Base-by-base conservation (phyloP, 805 yeast species). In the Myxozyma vanderwaltii region DNA sequence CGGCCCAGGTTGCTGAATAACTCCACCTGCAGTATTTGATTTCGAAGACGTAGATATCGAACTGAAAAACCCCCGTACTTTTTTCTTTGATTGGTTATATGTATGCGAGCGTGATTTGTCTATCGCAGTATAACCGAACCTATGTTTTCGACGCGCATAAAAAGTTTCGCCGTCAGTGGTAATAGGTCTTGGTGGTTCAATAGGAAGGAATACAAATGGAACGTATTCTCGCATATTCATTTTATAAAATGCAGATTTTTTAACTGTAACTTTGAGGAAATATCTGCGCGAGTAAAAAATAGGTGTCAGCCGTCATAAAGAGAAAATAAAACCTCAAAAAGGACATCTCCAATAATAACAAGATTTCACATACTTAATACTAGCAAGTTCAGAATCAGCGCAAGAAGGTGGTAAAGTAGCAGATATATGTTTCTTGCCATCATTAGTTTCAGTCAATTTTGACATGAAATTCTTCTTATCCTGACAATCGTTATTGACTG, bases 241-340 rank as follows among this genome's bases (percentile, higher is more conserved):
- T 55, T 79, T 78, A 56, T 82, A 72, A 33, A 82, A 67, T 2
- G 83, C 76, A 1, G 84, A 71, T 47, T 85, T 68, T 58, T 80
- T 81, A 43, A 84, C 84, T 0, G 88, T 84, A 8, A 78, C 86
- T 70, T 85, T 84, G 55, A 85, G 76, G 67, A 79, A 84, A 68
- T 85, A 85, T 56, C 77, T 74, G 51, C n/a, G n/a, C n/a, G n/a
- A n/a, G n/a, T n/a, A n/a, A n/a, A 83, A 71, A 10, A 24, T 15
- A 31, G 23, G 31, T 29, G 38, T 35, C 38, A 35, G 38, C 5
- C n/a, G 13, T n/a, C 26, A 21, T 3, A 13, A 4, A n/a, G n/a
- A n/a, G n/a, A n/a, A n/a, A n/a, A n/a, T n/a, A n/a, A n/a, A n/a
- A n/a, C n/a, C n/a, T n/a, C n/a, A n/a, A n/a, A n/a, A n/a, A n/a